Percentiles rank a stretch among this genome's conserved stretches.
These are phyloP conservation scores for Boletus reticuloceps DNA, from an alignment of 768 basidiomycete genomes.

Conservation along the genomic window DNA sequence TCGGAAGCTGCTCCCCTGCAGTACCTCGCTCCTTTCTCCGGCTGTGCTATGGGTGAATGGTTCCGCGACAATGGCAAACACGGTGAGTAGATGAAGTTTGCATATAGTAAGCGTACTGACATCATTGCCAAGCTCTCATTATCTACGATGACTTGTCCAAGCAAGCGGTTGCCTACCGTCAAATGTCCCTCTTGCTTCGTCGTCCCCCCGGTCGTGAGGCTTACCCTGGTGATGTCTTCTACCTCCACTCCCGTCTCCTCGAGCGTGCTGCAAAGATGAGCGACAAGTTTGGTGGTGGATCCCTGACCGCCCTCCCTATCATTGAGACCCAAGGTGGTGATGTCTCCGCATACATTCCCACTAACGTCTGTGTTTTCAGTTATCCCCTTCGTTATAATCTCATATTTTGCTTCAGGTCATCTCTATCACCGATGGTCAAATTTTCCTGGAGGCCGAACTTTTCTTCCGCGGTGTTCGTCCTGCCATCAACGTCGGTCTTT, in stretches of 20 bases:
- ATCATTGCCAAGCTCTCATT: constrained; percentile 67
- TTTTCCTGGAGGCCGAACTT: constrained; percentile 99
- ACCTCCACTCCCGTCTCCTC: constrained; percentile 99
- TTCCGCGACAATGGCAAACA: constrained; percentile 99
- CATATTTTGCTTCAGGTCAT: constrained; percentile 66
- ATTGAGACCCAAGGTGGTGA: constrained; percentile 99
- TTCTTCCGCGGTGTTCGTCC: constrained; percentile 99
- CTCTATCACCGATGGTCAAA: constrained; percentile 99
- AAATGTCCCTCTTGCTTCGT: constrained; percentile 99
- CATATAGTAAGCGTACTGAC: constrained; percentile 10
- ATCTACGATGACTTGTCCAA: constrained; percentile 99
- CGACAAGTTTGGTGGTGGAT: constrained; percentile 98
- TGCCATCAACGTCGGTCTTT: constrained; percentile 99
- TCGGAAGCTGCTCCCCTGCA: constrained; percentile 99
- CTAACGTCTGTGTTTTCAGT: constrained; percentile 55
- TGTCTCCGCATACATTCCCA: constrained; percentile 99
- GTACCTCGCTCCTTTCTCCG: constrained; percentile 99
- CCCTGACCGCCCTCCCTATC: constrained; percentile 97
- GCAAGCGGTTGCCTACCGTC: constrained; percentile 99
- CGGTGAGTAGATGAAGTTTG: constrained; percentile 48
- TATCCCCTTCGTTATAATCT: not conserved
- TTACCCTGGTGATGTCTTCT: constrained; percentile 99
- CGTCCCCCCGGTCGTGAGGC: constrained; percentile 99
- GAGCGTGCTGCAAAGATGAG: constrained; percentile 99
- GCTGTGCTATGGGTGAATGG: constrained; percentile 99